A percentile compares a stretch with the other conserved stretches of the same genome.
Conservation (phyloP, 352 stramenopile genomes). For the Plasmopara muralis region DNA sequence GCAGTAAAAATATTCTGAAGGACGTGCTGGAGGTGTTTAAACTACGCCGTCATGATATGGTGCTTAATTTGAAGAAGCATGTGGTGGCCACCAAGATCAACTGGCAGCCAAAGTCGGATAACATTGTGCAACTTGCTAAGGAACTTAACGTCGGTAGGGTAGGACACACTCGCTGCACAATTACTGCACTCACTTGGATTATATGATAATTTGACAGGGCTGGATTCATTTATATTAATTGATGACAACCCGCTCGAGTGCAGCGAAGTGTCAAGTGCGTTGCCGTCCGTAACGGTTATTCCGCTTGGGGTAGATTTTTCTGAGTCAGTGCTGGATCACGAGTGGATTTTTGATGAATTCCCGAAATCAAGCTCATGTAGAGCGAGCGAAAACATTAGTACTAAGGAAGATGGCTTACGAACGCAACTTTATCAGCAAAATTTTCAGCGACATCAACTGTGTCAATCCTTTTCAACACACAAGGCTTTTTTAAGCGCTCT, state of each 20-base stretch:
- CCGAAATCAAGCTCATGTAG: background rate
- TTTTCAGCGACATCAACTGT: slow-evolving; percentile 28
- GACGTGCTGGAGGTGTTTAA: slow-evolving; percentile 50
- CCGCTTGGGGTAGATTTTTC: slow-evolving; percentile 35
- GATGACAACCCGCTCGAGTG: slow-evolving; percentile 72
- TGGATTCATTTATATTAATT: slow-evolving; percentile 68
- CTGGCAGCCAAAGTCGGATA: slow-evolving; percentile 54
- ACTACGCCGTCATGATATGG: slow-evolving; percentile 35
- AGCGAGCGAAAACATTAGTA: slow-evolving; percentile 10
- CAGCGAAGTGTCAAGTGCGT: slow-evolving; percentile 38
- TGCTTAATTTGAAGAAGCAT: slow-evolving; percentile 46
- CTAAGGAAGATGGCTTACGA: slow-evolving; percentile 39
- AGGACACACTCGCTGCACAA: background rate
- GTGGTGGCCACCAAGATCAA: slow-evolving; percentile 46
- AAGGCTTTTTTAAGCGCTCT: slow-evolving; percentile 62
- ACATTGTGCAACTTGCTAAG: slow-evolving; percentile 41
- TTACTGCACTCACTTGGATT: background rate
- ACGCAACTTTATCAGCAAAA: slow-evolving; percentile 62
- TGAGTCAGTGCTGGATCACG: slow-evolving; percentile 25
- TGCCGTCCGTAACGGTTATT: slow-evolving; percentile 49
- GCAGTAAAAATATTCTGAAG: slow-evolving; percentile 59
- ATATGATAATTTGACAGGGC: slow-evolving; percentile 12
- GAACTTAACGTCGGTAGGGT: slow-evolving; percentile 45
- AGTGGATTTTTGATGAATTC: slow-evolving; percentile 50
- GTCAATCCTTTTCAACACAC: slow-evolving; percentile 27